phyloP scores from a whole-genome alignment of 208 protist genomes.

The Trypanosomatidae sp. region DNA sequence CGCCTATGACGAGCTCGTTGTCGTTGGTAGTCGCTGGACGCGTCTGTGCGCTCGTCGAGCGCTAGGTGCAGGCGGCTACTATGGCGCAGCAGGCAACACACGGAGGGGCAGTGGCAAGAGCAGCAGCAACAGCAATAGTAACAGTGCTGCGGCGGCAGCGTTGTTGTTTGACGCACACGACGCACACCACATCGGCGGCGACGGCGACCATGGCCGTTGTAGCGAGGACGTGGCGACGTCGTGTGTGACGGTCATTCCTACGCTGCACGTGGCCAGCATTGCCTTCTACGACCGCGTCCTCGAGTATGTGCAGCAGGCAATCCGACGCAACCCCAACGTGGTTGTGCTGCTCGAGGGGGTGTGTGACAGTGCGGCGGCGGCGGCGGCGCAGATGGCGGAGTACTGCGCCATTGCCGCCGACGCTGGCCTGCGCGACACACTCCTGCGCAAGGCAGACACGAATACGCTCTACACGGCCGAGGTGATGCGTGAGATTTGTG shows the following conservation, averaged over 20 bases:
- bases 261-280: constrained; percentile 70
- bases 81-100: too few species aligned
- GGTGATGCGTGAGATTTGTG: constrained; percentile 64
- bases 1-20: constrained; percentile 58
- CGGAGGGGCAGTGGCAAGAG: too few species aligned
- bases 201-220: too few species aligned
- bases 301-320: constrained; percentile 71
- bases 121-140: too few species aligned
- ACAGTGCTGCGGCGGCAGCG: too few species aligned
- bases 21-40: constrained; percentile 76
- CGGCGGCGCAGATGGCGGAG: constrained; percentile 67
- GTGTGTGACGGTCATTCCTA: constrained; percentile 73
- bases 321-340: constrained; percentile 32
- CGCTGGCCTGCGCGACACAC: constrained; percentile 21
- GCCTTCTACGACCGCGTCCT: constrained; percentile 78
- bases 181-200: too few species aligned
- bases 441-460: constrained; percentile 53
- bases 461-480: constrained; percentile 66
- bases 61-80: neutral
- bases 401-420: constrained; percentile 51
- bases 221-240: too few species aligned
- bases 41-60: constrained; percentile 26
- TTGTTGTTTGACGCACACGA: too few species aligned
- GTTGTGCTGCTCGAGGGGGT: constrained; percentile 83
- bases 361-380: constrained; percentile 62